Evolutionary conservation across 768 basidiomycete species (phyloP).

Genomic region (Tephrocybe sp.): DNA sequence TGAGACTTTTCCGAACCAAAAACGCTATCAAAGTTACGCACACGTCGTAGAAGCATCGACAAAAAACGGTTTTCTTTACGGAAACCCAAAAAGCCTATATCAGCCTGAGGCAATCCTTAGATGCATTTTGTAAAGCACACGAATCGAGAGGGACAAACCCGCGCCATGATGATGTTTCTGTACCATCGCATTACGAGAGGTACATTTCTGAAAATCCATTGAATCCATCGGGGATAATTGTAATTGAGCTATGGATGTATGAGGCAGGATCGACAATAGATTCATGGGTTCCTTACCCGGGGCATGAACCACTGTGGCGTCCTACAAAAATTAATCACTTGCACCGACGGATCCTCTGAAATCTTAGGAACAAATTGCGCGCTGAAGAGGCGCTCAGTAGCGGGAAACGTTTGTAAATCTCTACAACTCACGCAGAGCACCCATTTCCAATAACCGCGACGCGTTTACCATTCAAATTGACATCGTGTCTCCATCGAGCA

Average conservation of each 20-base stretch:
- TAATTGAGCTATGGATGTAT: constrained; percentile 30
- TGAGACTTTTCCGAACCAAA: neutral
- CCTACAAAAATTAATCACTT: constrained; percentile 57
- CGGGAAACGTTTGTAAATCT: neutral
- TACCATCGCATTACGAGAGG: constrained; percentile 49
- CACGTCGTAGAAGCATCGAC: constrained; percentile 28
- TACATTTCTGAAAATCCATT: constrained; percentile 54
- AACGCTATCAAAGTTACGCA: constrained; percentile 13
- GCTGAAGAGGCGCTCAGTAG: constrained; percentile 25
- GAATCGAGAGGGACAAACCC: constrained; percentile 28
- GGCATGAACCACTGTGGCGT: constrained; percentile 58
- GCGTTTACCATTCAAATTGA: constrained; percentile 46
- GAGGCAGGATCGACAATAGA: neutral
- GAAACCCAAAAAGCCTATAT: constrained; percentile 35
- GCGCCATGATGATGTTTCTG: constrained; percentile 44
- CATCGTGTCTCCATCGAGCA: constrained; percentile 51
- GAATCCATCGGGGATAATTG: constrained; percentile 38
- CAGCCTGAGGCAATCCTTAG: constrained; percentile 27
- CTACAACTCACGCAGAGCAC: constrained; percentile 46
- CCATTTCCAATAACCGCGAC: constrained; percentile 66
- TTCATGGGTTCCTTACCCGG: constrained; percentile 35
- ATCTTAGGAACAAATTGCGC: constrained; percentile 61
- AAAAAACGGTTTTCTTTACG: constrained; percentile 36
- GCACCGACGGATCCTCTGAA: constrained; percentile 42
- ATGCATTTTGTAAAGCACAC: neutral